A percentile compares a stretch with the other conserved stretches of the same genome.
Evolutionary conservation across 164 flowering plant species (phyloP).

Genomic region (Stephania yunnanensis): DNA sequence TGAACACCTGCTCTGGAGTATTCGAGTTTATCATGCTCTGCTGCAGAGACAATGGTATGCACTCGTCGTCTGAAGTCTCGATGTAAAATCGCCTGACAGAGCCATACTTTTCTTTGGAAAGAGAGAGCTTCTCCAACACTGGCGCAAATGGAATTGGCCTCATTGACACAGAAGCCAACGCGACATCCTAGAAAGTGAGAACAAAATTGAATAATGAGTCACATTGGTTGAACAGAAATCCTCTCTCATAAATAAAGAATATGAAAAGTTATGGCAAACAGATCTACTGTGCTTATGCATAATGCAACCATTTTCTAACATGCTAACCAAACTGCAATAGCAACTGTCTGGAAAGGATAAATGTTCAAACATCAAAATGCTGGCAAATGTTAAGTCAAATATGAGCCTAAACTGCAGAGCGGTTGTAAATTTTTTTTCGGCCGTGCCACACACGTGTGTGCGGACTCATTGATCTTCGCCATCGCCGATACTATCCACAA

Average conservation of each 20-base stretch:
- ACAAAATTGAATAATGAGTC: not conserved
- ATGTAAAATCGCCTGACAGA: slow-evolving; percentile 78
- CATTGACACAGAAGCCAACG: slow-evolving; percentile 91
- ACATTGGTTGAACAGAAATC: not conserved
- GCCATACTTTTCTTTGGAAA: slow-evolving; percentile 74
- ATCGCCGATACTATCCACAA: too few species aligned
- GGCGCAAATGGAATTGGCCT: slow-evolving; percentile 90
- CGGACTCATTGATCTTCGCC: too few species aligned
- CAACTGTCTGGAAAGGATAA: too few species aligned
- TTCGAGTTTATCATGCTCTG: slow-evolving; percentile 54
- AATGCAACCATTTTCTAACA: too few species aligned
- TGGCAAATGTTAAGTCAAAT: too few species aligned
- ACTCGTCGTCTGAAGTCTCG: slow-evolving; percentile 76
- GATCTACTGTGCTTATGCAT: too few species aligned
- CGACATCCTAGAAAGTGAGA: slow-evolving; percentile 59
- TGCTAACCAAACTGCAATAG: too few species aligned
- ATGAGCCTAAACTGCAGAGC: too few species aligned
- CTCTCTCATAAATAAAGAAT: not conserved
- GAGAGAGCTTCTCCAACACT: slow-evolving; percentile 70
- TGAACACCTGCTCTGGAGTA: slow-evolving; percentile 75
- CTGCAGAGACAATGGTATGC: slow-evolving; percentile 62
- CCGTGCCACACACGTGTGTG: too few species aligned
- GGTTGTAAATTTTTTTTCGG: too few species aligned
- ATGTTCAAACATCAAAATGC: too few species aligned
- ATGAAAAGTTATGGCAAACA: not conserved